These are phyloP conservation scores for Claviceps quebecensis DNA, from an alignment of 2,329 filamentous ascomycete species.

Conservation along the genomic window DNA sequence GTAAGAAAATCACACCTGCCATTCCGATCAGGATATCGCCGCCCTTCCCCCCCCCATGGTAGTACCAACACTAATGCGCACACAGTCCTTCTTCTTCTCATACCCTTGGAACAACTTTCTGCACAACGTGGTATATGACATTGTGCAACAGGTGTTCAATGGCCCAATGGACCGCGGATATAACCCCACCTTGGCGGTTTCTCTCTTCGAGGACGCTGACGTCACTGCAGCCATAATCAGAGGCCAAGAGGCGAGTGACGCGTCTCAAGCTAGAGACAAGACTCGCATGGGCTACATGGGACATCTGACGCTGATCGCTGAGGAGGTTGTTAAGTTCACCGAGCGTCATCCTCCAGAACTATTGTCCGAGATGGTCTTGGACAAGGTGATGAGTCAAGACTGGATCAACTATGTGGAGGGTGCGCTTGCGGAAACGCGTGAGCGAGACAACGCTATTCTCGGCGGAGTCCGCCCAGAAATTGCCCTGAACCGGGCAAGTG, in stretches of 20 bases:
- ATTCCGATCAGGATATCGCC: neutral
- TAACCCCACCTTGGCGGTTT: slow-evolving; percentile 78
- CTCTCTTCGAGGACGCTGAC: slow-evolving; percentile 80
- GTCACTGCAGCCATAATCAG: slow-evolving; percentile 86
- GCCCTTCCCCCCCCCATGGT: neutral
- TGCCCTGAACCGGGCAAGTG: slow-evolving; percentile 61
- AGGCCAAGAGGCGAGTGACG: slow-evolving; percentile 76
- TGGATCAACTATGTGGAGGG: slow-evolving; percentile 96
- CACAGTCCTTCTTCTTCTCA: slow-evolving; percentile 87
- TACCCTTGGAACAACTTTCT: slow-evolving; percentile 99
- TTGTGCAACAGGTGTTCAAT: slow-evolving; percentile 98
- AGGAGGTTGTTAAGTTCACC: slow-evolving; percentile 97
- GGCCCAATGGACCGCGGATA: slow-evolving; percentile 93
- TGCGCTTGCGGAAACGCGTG: slow-evolving; percentile 79
- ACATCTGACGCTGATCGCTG: slow-evolving; percentile 88
- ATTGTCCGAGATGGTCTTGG: slow-evolving; percentile 68
- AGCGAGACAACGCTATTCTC: slow-evolving; percentile 95
- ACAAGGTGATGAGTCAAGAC: slow-evolving; percentile 74
- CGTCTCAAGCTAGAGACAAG: slow-evolving; percentile 67
- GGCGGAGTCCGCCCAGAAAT: slow-evolving; percentile 89
- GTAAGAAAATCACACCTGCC: slow-evolving; percentile 38
- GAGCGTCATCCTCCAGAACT: slow-evolving; percentile 84
- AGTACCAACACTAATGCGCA: slow-evolving; percentile 1
- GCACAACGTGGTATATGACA: slow-evolving; percentile 97
- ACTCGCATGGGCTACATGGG: slow-evolving; percentile 98